Evolutionary conservation across 2,329 filamentous ascomycete species (phyloP), one percentile per base, ranked within the genome.

Genomic region (Trichoderma sp.): DNA sequence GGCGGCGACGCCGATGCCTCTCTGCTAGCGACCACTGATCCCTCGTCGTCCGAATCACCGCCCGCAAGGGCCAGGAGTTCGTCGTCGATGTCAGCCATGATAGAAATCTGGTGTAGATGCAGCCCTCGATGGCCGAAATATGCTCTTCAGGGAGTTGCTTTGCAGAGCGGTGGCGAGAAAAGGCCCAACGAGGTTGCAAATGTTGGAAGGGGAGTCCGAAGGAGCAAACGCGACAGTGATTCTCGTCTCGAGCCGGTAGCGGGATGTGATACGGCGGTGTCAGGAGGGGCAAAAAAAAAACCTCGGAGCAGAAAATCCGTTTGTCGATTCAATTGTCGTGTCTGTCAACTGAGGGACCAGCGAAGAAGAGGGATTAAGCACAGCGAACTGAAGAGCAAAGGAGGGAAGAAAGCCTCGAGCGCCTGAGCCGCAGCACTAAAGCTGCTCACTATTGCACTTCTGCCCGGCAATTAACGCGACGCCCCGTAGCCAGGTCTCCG

Each of bases 51-150:
- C 69, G 88, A 87, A 65, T 88, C 91, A 74, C 92, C 93, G 75
- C 93, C 96, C 66, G 94, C 96, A 73, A 98, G 89, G 76, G 93
- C 94, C 72, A 98, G 90, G 73, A 98, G 90, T 83, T 97, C 95
- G 75, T 95, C 94, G 78, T 98, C 95, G 73, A 97, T 87, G 77
- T 95, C 92, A 68, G 92, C 91, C 94, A 97, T 97, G 76, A 72
- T 85, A 70, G 68, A n/a, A 34, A 32, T 34, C 59, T 21, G 21
- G 11, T 16, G 34, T n/a, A 28, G 46, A 18, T 34, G 39, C 49
- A 54, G 14, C 28, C 3, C 26, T 54, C 30, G 37, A 51, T 55
- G 43, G 65, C 24, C 49, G 26, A 39, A 26, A 55, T 28, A 60
- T 68, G 55, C 65, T 32, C 26, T 32, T 60, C 43, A 67, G 54